phyloP scores from a whole-genome alignment of 257 asterid genomes.

The Solanum chiquidenum region DNA sequence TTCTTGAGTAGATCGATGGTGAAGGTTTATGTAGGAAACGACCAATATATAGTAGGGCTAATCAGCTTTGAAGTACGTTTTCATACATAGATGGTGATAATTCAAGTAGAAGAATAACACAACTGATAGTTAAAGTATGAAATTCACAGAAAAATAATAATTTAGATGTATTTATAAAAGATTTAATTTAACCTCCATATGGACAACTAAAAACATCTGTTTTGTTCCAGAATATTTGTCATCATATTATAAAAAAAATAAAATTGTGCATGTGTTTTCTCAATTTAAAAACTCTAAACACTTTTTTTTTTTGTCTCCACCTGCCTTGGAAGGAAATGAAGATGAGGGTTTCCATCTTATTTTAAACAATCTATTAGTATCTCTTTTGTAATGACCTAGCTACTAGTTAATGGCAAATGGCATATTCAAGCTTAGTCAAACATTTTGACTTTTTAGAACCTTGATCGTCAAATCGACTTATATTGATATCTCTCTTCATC shows the following conservation, averaged over 20 bases:
- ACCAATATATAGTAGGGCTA: neutral
- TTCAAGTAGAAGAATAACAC: neutral
- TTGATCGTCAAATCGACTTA: too few relatives aligned
- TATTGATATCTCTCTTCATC: neutral
- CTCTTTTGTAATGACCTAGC: neutral
- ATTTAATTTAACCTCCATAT: neutral
- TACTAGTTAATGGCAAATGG: neutral
- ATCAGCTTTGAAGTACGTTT: neutral
- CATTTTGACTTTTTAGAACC: too few relatives aligned
- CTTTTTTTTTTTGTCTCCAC: neutral
- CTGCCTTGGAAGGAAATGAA: neutral
- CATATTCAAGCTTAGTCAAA: neutral
- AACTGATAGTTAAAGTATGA: neutral
- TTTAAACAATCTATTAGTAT: neutral
- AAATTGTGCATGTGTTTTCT: neutral
- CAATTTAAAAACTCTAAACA: neutral
- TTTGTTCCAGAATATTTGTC: neutral
- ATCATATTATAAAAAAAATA: neutral
- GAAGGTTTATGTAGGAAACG: neutral
- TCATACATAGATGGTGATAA: neutral
- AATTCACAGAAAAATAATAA: rapidly evolving
- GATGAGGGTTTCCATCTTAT: neutral
- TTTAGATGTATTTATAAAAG: neutral
- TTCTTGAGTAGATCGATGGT: neutral
- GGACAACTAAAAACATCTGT: neutral